Percentiles rank a stretch among this genome's conserved stretches.
Conservation (phyloP, 2,329 filamentous ascomycete genomes). For the Talaromyces sp. region DNA sequence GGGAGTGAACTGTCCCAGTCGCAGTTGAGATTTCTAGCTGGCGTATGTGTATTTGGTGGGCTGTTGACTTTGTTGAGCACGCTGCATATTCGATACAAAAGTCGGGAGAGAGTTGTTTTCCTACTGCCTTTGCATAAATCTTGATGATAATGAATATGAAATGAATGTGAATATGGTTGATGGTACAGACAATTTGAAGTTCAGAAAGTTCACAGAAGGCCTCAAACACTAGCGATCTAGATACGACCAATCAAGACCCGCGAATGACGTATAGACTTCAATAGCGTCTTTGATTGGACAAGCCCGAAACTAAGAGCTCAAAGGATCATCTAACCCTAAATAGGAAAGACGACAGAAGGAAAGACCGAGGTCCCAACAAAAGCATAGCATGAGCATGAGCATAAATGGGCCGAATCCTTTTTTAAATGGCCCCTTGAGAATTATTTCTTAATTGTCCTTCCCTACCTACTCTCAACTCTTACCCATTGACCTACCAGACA, state of each 20-base stretch:
- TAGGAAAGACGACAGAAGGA: neutral
- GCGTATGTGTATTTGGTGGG: conserved; percentile 7
- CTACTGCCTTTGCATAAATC: conserved; percentile 4
- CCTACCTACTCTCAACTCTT: neutral
- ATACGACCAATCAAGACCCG: neutral
- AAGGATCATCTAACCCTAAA: neutral
- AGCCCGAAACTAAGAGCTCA: too few relatives aligned
- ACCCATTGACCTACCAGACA: too few relatives aligned
- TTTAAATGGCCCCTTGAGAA: neutral
- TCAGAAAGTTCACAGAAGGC: neutral
- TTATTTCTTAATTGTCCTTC: neutral
- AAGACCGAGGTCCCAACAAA: neutral
- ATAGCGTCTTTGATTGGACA: neutral
- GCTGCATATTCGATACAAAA: conserved; percentile 1
- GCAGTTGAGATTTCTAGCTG: conserved; percentile 6
- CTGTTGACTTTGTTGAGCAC: conserved; percentile 8
- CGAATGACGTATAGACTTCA: neutral
- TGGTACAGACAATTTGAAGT: too few relatives aligned
- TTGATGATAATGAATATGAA: neutral
- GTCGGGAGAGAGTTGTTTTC: neutral
- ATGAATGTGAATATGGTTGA: neutral
- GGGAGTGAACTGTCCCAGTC: conserved; percentile 5
- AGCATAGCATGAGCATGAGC: neutral
- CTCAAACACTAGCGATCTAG: neutral
- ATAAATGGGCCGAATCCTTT: neutral